A percentile compares a stretch with the other conserved stretches of the same genome.
These are phyloP conservation scores for Flaveria linearis DNA, from an alignment of 129 eudicot species.

Conservation along the genomic window DNA sequence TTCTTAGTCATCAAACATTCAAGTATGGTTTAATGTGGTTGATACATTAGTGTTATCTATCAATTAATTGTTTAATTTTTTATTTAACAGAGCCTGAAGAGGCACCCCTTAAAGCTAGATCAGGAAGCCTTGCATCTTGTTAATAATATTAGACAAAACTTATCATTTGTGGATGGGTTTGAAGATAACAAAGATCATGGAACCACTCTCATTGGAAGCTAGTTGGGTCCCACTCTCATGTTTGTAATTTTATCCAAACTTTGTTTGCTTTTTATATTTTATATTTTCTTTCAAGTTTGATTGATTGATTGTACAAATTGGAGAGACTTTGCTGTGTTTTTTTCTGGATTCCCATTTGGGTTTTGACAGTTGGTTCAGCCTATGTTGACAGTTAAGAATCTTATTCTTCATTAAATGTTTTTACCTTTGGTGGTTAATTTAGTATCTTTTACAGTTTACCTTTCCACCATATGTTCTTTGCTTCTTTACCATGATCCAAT, in stretches of 20 bases:
- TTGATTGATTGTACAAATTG: constrained; percentile 36
- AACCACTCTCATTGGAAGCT: constrained; percentile 50
- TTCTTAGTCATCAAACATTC: background rate
- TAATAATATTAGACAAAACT: constrained; percentile 54
- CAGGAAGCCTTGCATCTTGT: constrained; percentile 70
- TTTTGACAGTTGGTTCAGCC: background rate
- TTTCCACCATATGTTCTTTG: too few species aligned
- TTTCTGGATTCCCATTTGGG: background rate
- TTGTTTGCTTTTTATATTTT: background rate
- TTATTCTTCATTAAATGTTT: background rate
- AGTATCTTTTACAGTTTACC: too few species aligned
- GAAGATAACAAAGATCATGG: constrained; percentile 66
- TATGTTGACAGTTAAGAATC: constrained; percentile 11
- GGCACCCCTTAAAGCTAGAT: constrained; percentile 66
- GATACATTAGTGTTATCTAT: background rate
- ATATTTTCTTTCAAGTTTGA: background rate
- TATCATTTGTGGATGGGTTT: constrained; percentile 41
- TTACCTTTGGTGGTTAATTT: background rate
- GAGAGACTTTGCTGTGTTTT: constrained; percentile 21
- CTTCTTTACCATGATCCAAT: too few species aligned
- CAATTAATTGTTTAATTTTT: too few species aligned
- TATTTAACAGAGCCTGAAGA: constrained; percentile 55
- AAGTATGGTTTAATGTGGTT: background rate
- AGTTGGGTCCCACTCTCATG: constrained; percentile 26
- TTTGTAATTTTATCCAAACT: constrained; percentile 35